A percentile compares a stretch with the other conserved stretches of the same genome.
phyloP scores from a whole-genome alignment of 768 basidiomycete species.

The Rubroboletus satanas region DNA sequence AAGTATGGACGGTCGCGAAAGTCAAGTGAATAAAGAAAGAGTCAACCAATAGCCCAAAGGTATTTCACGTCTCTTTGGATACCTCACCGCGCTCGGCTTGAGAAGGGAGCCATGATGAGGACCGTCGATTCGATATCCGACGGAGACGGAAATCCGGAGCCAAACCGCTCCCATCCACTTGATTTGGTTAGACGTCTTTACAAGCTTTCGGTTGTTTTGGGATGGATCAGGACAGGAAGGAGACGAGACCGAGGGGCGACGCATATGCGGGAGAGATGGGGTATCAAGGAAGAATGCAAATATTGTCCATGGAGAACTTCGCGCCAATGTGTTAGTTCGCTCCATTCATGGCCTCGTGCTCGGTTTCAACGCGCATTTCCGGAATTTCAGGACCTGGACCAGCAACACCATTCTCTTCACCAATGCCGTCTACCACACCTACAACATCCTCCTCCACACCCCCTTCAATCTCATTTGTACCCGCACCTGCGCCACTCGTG shows the following conservation, averaged over 20 bases:
- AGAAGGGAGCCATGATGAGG: neutral
- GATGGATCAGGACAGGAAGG: conserved; percentile 20
- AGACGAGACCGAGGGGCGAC: conserved; percentile 21
- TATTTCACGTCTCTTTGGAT: conserved; percentile 20
- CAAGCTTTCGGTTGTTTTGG: conserved; percentile 33
- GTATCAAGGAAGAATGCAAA: conserved; percentile 31
- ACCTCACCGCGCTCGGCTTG: conserved; percentile 1
- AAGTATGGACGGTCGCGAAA: conserved; percentile 31
- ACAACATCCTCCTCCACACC: conserved; percentile 23
- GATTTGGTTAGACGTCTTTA: conserved; percentile 29
- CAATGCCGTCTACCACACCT: conserved; percentile 20
- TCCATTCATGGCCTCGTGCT: conserved; percentile 25
- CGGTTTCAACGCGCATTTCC: conserved; percentile 45
- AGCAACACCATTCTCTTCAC: conserved; percentile 23
- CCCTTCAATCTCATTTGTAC: conserved; percentile 17
- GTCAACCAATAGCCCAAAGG: conserved; percentile 64
- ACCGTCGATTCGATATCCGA: conserved; percentile 7
- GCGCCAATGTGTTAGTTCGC: conserved; percentile 16
- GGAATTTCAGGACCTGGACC: conserved; percentile 29
- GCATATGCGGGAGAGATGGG: conserved; percentile 25
- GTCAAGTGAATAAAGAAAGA: conserved; percentile 48
- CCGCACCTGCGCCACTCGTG: conserved; percentile 10
- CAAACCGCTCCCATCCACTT: conserved; percentile 46
- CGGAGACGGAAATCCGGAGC: conserved; percentile 37
- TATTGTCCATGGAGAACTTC: conserved; percentile 23